These are phyloP conservation scores for Pichia sp. DNA, from an alignment of 1,139 yeast genomes.

Conservation along the genomic window DNA sequence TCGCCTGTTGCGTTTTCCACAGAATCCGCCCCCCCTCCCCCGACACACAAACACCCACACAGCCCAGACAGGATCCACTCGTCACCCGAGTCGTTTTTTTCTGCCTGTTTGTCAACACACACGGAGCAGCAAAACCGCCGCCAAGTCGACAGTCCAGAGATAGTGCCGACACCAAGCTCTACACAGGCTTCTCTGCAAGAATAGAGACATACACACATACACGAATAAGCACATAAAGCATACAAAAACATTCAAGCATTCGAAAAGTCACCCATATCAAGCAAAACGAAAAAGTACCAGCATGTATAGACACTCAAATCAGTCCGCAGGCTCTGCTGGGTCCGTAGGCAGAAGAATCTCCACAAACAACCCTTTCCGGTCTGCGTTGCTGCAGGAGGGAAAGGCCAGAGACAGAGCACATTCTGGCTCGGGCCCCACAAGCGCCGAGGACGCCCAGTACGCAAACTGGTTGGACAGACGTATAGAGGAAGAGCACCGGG, in stretches of 20 bases:
- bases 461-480: slow-evolving; percentile 29
- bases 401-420: slow-evolving; percentile 12
- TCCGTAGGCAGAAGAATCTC: slow-evolving; percentile 30
- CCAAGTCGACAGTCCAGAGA: too few relatives aligned
- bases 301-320: slow-evolving; percentile 30
- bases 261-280: background rate
- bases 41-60: too few relatives aligned
- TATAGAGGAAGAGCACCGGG: slow-evolving; percentile 24
- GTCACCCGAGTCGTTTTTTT: too few relatives aligned
- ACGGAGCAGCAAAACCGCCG: too few relatives aligned
- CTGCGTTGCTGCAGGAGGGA: slow-evolving; percentile 31
- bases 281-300: background rate
- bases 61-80: too few relatives aligned
- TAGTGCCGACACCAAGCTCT: too few relatives aligned
- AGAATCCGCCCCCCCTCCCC: too few relatives aligned
- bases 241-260: background rate
- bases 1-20: background rate
- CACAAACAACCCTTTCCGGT: slow-evolving; percentile 32
- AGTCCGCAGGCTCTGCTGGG: slow-evolving; percentile 29
- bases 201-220: too few relatives aligned
- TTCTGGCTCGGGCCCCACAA: slow-evolving; percentile 11
- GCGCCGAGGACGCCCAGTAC: slow-evolving; percentile 26
- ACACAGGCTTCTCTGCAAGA: too few relatives aligned
- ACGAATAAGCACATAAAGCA: background rate
- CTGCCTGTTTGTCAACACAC: too few relatives aligned